phyloP scores from a whole-genome alignment of 2,329 filamentous ascomycete genomes.

The Colletotrichum spaethianum region DNA sequence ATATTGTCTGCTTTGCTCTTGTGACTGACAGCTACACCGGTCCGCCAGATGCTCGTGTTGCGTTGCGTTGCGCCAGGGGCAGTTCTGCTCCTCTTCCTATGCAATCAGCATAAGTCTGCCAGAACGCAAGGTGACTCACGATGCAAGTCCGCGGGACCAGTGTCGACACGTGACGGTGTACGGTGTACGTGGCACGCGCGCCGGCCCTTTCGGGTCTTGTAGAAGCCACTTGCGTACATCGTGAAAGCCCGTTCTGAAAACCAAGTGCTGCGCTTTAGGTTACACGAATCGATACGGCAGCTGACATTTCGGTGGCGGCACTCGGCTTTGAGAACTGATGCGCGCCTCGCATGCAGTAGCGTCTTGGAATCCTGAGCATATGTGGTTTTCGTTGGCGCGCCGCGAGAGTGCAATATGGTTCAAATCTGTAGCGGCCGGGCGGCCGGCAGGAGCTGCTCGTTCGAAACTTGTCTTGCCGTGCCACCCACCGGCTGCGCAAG shows the following conservation, averaged over 20 bases:
- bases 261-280: background rate
- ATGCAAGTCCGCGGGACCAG: background rate
- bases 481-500: constrained; percentile 18
- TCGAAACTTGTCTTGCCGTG: background rate
- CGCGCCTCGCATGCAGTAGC: constrained; percentile 8
- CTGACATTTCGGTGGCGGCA: background rate
- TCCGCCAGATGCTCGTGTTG: constrained; percentile 13
- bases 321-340: background rate
- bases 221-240: background rate
- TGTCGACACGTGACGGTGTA: background rate
- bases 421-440: background rate
- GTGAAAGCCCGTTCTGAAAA: background rate
- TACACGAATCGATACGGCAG: background rate
- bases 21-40: constrained; percentile 20
- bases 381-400: constrained; percentile 12
- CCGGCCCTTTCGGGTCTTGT: constrained; percentile 3
- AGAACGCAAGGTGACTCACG: constrained; percentile 2
- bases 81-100: constrained; percentile 15
- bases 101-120: background rate
- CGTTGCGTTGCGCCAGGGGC: constrained; percentile 28
- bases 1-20: constrained; percentile 6
- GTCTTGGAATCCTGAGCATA: background rate
- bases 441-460: constrained; percentile 3
- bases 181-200: constrained; percentile 2
- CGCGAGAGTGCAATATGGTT: background rate